Evolutionary conservation across 805 yeast species (phyloP), one percentile per base, ranked within the genome.

Genomic region (Yamadazyma tumulicola): DNA sequence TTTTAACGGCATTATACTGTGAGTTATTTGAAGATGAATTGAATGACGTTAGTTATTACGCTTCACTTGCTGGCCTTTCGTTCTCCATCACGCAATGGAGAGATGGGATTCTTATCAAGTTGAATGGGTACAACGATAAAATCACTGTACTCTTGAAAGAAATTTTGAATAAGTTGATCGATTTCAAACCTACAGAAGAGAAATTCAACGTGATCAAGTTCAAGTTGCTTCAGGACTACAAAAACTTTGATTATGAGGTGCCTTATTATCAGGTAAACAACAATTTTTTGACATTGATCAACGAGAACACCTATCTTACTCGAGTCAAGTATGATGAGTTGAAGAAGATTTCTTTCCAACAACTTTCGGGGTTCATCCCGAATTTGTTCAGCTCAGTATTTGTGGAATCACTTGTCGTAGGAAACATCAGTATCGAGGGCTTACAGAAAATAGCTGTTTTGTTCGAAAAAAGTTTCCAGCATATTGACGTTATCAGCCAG

Each of bases 81-180:
- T 78, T 79, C 39, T 59, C 69, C 2, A 67, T 89, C 26, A 58
- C 69, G 19, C 64, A 74, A 39, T 75, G 81, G 36, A 72, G 81
- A 42, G 87, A 81, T 45, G 95, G 96, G 0, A 50, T 89, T 26
- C 72, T 74, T 25, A 52, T 91, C 28, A 75, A 75, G 31, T 66
- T 87, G 15, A 66, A 71, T 25, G 98, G 98, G 2, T 93, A 81
- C 57, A 85, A 84, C 46, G 91, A 93, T 56, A 91, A 91, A 51
- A 63, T 87, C 29, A 70, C 74, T 13, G 72, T 70, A 10, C 68
- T 91, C 28, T 59, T 86, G 17, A 74, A 72, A 31, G 72, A 77
- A 37, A 75, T 89, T 17, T 56, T 86, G 32, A 65, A 67, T 14
- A 74, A 74, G 8, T 46, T 91, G 26, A 54, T 65, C 16, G 50